Evolutionary conservation across 2,329 filamentous ascomycete species (phyloP), one percentile per base, ranked within the genome.

Genomic region (Huntiella moniliformis): DNA sequence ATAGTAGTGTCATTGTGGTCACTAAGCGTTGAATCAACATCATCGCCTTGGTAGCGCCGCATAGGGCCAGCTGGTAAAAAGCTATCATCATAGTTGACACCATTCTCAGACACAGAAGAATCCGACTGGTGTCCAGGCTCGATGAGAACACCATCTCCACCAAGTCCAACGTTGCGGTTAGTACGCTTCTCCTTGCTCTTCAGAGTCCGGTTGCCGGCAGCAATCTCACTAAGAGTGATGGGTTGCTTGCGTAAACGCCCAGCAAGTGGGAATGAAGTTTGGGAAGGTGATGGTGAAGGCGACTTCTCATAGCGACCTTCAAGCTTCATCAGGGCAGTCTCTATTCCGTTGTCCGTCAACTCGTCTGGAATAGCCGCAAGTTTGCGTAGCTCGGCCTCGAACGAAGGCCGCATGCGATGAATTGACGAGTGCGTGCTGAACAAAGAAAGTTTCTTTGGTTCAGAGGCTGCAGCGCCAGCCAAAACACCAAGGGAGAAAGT

Each of bases 321-420:
- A 0, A 98, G 69, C 56, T 96, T 98, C 54, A 87, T 63, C 43
- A 98, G 61, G 0, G 91, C 84, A n/a, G 87, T 86, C 57, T 96
- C 91, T 18, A 96, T 78, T 10, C 88, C 88, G 5, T 85, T 85
- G 56, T 92, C 83, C 7, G 22, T 28, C 12, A 65, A 58, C 34
- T 92, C 84, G 56, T 95, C 87, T 0, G 88, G 85, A 18, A 96
- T 83, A 46, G 82, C 78, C 2, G 87, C 84, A 45, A 98, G 73
- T 54, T 83, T 83, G 49, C 87, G 78, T 1, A 92, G 84, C 55
- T 93, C 86, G 2, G 73, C 79, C 59, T 96, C 85, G 54, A 96
- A 95, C 0, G 87, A 95, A 1, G 74, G 71, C 3, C 74, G 69
- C 71, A 77, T 75, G 2, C 67, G 61, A 0, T 74, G 74, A 52